Base-by-base conservation (phyloP, 176 grass and related monocot species). In the Puccinellia tenuiflora region DNA sequence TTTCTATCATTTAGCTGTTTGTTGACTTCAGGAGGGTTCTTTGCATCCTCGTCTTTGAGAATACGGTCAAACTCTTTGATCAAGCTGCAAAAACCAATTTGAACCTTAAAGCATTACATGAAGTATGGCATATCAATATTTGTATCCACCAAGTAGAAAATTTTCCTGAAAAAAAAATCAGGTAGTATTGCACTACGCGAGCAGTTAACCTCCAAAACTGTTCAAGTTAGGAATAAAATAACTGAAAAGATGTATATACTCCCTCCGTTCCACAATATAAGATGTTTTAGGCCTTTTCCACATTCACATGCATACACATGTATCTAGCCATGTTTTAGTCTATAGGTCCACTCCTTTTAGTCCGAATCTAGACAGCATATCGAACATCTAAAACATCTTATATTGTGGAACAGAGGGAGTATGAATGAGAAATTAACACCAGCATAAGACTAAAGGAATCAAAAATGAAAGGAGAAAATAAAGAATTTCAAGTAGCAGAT, bases 1-100 rank as follows among this genome's bases (percentile, higher is more conserved):
- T 98, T 98, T 90, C 92, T 98, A 42, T 98, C 96, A 83, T 91
- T 95, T 80, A 98, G 92, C 67, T 93, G 92, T 75, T 93, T 95
- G 82, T 91, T 85, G 47, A 86, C 81, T 45, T 98, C 96, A 37
- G 92, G 66, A 66, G 83, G 76, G 86, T 87, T 91, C 42, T 65
- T 88, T 47, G 76, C 76, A 70, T 98, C 96, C 52, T 98, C 88
- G 5, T 95, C 96, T 90, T 98, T 95, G 48, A 98, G 84, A 67
- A 86, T 82, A 40, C 79, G 85, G 74, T 98, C 96, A 78, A 93
- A 95, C 69, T 95, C 92, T 90, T 92, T 98, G 81, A 98, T 92
- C 86, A 98, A 90, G 55, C 96, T 98, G 60, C 43, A 82, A 56
- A 57, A 46, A 48, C 15, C 7, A 86, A 52, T 64, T 62, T 53